A percentile compares a stretch with the other conserved stretches of the same genome.
These are phyloP conservation scores for Aspergillus conjunctus DNA, from an alignment of 495 filamentous ascomycete genomes.

Conservation along the genomic window DNA sequence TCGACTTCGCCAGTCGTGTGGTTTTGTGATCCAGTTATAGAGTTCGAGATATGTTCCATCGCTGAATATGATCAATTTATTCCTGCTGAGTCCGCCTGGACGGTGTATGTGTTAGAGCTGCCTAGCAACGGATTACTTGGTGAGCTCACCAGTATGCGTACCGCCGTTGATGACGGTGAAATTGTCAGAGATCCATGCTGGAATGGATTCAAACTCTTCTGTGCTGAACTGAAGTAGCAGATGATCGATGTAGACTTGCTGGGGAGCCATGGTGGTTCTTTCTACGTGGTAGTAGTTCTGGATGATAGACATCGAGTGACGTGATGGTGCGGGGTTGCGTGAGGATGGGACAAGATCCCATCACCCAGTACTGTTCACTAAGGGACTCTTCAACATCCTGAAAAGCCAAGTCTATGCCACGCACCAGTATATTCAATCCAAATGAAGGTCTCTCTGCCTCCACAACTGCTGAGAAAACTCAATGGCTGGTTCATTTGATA, in stretches of 20 bases:
- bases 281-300: not conserved
- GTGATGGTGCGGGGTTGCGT: slow-evolving; percentile 6
- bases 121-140: not conserved
- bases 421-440: too few relatives aligned
- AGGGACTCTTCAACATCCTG: too few relatives aligned
- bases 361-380: too few relatives aligned
- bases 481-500: too few relatives aligned
- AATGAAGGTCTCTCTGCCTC: too few relatives aligned
- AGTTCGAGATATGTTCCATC: slow-evolving; percentile 22
- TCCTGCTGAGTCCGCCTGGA: slow-evolving; percentile 16
- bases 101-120: not conserved
- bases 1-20: slow-evolving; percentile 11
- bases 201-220: slow-evolving; percentile 13
- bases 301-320: not conserved
- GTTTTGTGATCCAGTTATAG: slow-evolving; percentile 19
- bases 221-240: slow-evolving; percentile 15
- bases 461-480: too few relatives aligned
- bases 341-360: too few relatives aligned
- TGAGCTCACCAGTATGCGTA: slow-evolving; percentile 8
- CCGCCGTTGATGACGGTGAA: slow-evolving; percentile 20
- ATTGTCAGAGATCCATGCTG: slow-evolving; percentile 13
- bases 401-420: too few relatives aligned
- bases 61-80: slow-evolving; percentile 18
- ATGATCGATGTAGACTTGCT: slow-evolving; percentile 21
- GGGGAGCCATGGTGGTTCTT: slow-evolving; percentile 9